Percentiles rank a stretch among this genome's conserved stretches.
Evolutionary conservation across 73 alveolate species (phyloP).

Genomic region (Breviolum minutum): DNA sequence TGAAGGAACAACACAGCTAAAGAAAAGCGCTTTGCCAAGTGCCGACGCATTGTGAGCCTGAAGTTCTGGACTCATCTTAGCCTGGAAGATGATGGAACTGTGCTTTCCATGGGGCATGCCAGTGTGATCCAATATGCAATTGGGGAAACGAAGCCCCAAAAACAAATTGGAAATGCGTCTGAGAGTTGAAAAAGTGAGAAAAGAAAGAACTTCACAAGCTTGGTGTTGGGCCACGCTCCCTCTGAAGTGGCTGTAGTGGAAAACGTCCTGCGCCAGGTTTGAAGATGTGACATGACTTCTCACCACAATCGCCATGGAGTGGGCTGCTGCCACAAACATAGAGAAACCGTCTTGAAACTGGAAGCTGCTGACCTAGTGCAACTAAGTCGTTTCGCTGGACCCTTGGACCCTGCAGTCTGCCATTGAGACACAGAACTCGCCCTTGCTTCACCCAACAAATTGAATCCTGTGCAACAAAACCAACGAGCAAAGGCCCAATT

Average conservation of each 20-base stretch:
- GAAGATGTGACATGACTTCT: neutral
- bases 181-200: too few species aligned
- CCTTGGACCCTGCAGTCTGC: neutral
- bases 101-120: neutral
- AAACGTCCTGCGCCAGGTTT: constrained; percentile 20
- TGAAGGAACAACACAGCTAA: constrained; percentile 53
- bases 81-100: neutral
- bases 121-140: neutral
- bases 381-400: too few species aligned
- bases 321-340: too few species aligned
- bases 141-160: neutral
- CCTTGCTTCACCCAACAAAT: neutral
- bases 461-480: constrained; percentile 50
- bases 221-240: constrained; percentile 38
- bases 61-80: constrained; percentile 63
- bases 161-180: too few species aligned
- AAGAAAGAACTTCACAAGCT: neutral
- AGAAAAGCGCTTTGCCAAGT: constrained; percentile 59
- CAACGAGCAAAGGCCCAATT: constrained; percentile 69
- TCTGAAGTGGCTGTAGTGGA: constrained; percentile 30
- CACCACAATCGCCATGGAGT: too few species aligned
- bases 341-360: too few species aligned
- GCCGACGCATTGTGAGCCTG: constrained; percentile 86
- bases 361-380: too few species aligned
- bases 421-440: neutral